A percentile compares a stretch with the other conserved stretches of the same genome.
Evolutionary conservation across 2,329 filamentous ascomycete species (phyloP).

Genomic region (Hansfordia pulvinata): DNA sequence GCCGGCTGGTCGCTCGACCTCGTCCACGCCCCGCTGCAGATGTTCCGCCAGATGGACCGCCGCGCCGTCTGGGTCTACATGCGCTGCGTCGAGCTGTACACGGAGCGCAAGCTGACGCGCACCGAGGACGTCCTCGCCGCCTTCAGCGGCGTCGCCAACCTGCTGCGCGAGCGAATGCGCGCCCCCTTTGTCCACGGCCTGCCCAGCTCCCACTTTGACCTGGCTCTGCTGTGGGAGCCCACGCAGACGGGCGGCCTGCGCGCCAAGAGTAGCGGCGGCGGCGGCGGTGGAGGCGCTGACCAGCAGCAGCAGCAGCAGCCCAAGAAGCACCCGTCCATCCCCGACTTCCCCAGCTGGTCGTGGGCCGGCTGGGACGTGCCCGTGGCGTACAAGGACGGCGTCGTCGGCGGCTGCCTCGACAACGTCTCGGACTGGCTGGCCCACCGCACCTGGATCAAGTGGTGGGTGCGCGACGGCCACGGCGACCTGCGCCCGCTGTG

Average conservation of each 20-base stretch:
- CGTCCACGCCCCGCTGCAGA: conserved; percentile 12
- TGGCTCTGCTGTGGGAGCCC: conserved; percentile 19
- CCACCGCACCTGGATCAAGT: conserved; percentile 20
- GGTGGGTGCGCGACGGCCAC: conserved; percentile 17
- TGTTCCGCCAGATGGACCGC: conserved; percentile 11
- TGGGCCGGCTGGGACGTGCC: conserved; percentile 19
- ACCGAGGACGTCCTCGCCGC: conserved; percentile 17
- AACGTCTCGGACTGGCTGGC: conserved; percentile 19
- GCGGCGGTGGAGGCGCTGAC: too few relatives aligned
- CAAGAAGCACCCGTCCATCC: conserved; percentile 3
- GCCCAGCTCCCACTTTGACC: conserved; percentile 18
- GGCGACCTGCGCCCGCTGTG: conserved; percentile 16
- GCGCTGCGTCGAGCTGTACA: conserved; percentile 16
- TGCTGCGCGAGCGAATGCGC: conserved; percentile 10
- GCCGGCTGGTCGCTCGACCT: conserved; percentile 16
- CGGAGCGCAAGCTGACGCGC: conserved; percentile 11
- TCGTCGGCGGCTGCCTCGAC: conserved; percentile 10
- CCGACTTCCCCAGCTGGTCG: conserved; percentile 20
- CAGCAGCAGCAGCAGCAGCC: neutral
- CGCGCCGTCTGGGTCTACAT: conserved; percentile 17
- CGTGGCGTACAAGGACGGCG: conserved; percentile 8
- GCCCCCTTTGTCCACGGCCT: conserved; percentile 16
- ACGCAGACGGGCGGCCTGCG: conserved; percentile 1
- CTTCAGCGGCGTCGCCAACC: conserved; percentile 16
- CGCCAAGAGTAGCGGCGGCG: too few relatives aligned